phyloP scores from a whole-genome alignment of 768 basidiomycete genomes.

The Ramaria rubella region DNA sequence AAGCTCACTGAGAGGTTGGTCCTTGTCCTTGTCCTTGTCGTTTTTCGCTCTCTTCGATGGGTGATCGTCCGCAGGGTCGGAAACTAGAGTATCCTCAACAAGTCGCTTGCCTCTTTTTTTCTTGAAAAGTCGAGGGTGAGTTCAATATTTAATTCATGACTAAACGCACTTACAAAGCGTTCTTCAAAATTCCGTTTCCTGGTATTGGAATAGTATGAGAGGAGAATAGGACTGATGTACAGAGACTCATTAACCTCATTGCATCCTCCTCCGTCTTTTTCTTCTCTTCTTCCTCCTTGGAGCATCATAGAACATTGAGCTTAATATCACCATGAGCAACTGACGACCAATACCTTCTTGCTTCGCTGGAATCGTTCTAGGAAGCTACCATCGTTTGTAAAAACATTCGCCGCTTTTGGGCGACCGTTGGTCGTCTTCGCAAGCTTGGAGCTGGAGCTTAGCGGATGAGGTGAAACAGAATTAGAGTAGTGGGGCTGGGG shows the following conservation, averaged over 20 bases:
- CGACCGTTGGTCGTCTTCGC: slow-evolving; percentile 23
- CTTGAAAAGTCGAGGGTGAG: slow-evolving; percentile 23
- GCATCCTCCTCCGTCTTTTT: slow-evolving; percentile 46
- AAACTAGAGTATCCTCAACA: slow-evolving; percentile 32
- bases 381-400: slow-evolving; percentile 66
- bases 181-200: slow-evolving; percentile 58
- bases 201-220: slow-evolving; percentile 9
- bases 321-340: not conserved
- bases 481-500: slow-evolving; percentile 18
- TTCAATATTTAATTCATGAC: not conserved
- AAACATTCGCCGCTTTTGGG: slow-evolving; percentile 44
- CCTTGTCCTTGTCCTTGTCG: slow-evolving; percentile 19
- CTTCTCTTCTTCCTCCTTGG: slow-evolving; percentile 54
- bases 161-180: slow-evolving; percentile 45
- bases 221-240: not conserved
- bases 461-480: slow-evolving; percentile 19
- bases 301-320: slow-evolving; percentile 2
- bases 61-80: slow-evolving; percentile 28
- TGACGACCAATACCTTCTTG: slow-evolving; percentile 38
- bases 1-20: slow-evolving; percentile 28
- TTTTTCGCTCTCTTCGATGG: slow-evolving; percentile 36
- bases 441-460: slow-evolving; percentile 24
- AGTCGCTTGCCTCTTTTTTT: slow-evolving; percentile 55
- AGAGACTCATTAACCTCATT: slow-evolving; percentile 35
- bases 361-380: slow-evolving; percentile 55